Evolutionary conservation across 1,284 basidiomycete genomes (phyloP).

Genomic region (Pseudozyma hubeiensis): DNA sequence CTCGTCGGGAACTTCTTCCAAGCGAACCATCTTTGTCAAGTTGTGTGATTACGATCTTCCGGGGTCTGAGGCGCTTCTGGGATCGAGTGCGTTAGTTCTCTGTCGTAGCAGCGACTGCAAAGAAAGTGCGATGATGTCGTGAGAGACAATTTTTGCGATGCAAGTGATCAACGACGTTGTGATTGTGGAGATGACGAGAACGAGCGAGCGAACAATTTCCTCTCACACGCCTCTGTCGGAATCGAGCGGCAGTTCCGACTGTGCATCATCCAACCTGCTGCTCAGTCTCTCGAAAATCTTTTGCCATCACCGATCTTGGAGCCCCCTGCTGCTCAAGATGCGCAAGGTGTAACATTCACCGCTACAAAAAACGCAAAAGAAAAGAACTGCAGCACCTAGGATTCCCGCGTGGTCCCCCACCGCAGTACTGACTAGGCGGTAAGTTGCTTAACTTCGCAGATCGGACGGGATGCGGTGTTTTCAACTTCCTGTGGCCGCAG

Average conservation of each 20-base stretch:
- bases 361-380: neutral
- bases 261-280: neutral
- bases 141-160: neutral
- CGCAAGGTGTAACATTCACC: neutral
- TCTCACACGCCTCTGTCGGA: conserved; percentile 8
- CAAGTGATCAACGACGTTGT: neutral
- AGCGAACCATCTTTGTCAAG: conserved; percentile 36
- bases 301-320: conserved; percentile 1
- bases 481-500: conserved; percentile 82
- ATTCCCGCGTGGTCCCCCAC: conserved; percentile 85
- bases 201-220: conserved; percentile 13
- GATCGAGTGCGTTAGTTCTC: too few relatives aligned
- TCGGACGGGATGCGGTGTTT: conserved; percentile 84
- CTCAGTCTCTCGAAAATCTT: conserved; percentile 25
- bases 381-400: conserved; percentile 80
- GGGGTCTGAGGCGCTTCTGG: too few relatives aligned
- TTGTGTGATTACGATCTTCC: neutral
- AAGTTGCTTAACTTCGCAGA: conserved; percentile 83
- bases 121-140: neutral
- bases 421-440: conserved; percentile 84
- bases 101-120: too few relatives aligned
- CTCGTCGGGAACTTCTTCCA: conserved; percentile 56
- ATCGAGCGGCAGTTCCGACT: conserved; percentile 9
- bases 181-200: conserved; percentile 27
- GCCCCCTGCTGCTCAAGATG: neutral